Conservation (phyloP, 805 yeast species). For the Kodamaea fukazawae region DNA sequence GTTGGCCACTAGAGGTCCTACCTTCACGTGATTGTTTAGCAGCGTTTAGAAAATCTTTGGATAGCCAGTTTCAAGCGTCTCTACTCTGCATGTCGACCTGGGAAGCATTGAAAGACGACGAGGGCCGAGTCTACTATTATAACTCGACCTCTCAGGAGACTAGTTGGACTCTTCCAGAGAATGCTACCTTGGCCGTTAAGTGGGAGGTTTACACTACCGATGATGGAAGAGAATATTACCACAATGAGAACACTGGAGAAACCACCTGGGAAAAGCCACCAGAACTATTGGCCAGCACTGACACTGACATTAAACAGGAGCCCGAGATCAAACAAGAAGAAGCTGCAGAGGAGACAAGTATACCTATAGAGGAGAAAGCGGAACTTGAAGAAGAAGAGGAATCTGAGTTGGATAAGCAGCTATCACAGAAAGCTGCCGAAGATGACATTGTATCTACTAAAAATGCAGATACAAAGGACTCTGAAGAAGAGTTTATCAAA, state of each 20-base stretch:
- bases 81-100: slow-evolving; percentile 36
- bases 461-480: slow-evolving; percentile 28
- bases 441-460: slow-evolving; percentile 22
- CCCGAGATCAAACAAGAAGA: slow-evolving; percentile 5
- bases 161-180: slow-evolving; percentile 77
- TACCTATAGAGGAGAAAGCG: neutral
- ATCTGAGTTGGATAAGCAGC: slow-evolving; percentile 18
- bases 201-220: slow-evolving; percentile 50
- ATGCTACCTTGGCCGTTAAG: slow-evolving; percentile 3
- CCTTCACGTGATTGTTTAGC: too few species aligned
- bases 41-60: too few species aligned
- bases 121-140: slow-evolving; percentile 71
- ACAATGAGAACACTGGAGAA: slow-evolving; percentile 58
- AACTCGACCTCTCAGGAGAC: slow-evolving; percentile 64
- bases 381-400: slow-evolving; percentile 9
- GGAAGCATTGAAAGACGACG: slow-evolving; percentile 62
- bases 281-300: slow-evolving; percentile 29
- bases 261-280: slow-evolving; percentile 82
- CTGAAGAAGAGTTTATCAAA: slow-evolving; percentile 45
- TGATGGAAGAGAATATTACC: slow-evolving; percentile 65
- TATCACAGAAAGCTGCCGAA: slow-evolving; percentile 20
- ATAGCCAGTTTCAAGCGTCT: too few species aligned
- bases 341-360: slow-evolving; percentile 4
- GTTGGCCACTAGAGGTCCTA: too few species aligned
- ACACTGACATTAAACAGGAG: slow-evolving; percentile 6